Base-by-base conservation (phyloP, 2,329 filamentous ascomycete genomes). In the Fusarium oxysporum region DNA sequence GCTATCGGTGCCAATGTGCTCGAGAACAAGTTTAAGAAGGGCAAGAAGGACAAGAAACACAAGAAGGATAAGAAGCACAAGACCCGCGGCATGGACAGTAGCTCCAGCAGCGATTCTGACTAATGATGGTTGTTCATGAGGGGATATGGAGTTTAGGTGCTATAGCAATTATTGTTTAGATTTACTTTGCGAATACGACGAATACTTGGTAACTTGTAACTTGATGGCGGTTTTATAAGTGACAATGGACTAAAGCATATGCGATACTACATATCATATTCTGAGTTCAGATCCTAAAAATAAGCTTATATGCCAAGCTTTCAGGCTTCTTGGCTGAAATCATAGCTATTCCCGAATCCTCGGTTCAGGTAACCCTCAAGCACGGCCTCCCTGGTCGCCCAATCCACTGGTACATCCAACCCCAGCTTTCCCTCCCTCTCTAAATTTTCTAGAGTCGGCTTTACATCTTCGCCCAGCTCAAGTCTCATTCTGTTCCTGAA, bases 261-360 rank as follows among this genome's bases (percentile, higher is more conserved):
- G 23, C 25, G 23, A 54, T 21, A 21, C 28, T 43, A 32, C 9
- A 35, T 6, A 37, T 54, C 53, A 28, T 9, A 16, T 38, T 32
- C 21, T 30, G 21, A 28, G 28, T 51, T 33, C 16, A 19, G 9
- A 14, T 40, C 30, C 43, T 25, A 43, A 60, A 63, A 70, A 59
- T 48, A 70, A 70, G 60, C 44, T 60, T 37, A 38, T 48, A n/a
- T 40, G 66, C 64, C 68, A 71, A 73, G 60, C 65, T 44, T 55
- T 74, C 57, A 77, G 38, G 47, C 71, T 45, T 77, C 78, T 78
- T 91, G 89, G 62, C 86, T 81, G 74, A 91, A 91, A 76, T 91
- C 85, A 80, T 91, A 91, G 25, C 85, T 87, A 76, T 91, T 91
- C 0, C 89, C 89, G 76, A 89, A 91, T 2, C 84, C 86, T 61